Conservation (phyloP, 345 rosid genomes). For the Clausena lansium region DNA sequence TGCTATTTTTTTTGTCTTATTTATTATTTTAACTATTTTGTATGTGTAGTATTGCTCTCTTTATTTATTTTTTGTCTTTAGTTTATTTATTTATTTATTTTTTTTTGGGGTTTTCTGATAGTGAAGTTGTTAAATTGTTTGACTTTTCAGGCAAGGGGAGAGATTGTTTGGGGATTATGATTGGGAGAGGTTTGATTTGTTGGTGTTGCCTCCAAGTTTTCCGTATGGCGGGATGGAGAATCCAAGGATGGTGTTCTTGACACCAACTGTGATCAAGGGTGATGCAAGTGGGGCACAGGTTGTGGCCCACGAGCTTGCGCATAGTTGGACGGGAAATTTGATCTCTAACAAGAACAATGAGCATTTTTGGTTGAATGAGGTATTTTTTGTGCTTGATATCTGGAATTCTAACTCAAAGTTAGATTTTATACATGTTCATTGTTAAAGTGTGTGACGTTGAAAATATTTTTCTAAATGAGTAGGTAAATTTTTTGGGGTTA, state of each 20-base stretch:
- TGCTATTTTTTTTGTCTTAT: no score
- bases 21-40: no score
- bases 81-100: not conserved
- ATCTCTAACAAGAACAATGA: constrained; percentile 84
- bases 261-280: constrained; percentile 90
- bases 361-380: constrained; percentile 98
- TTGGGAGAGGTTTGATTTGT: constrained; percentile 90
- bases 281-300: constrained; percentile 86
- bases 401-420: not conserved
- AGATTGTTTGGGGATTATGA: constrained; percentile 68
- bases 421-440: not conserved
- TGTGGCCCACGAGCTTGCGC: constrained; percentile 91
- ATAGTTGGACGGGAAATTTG: constrained; percentile 94
- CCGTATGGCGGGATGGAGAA: constrained; percentile 97
- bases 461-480: constrained; percentile 86
- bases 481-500: no score
- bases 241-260: constrained; percentile 83
- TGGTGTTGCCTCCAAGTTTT: constrained; percentile 91
- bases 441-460: constrained; percentile 16
- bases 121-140: not conserved
- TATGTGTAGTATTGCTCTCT: no score
- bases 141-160: constrained; percentile 52
- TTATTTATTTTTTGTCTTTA: not conserved
- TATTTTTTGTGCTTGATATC: constrained; percentile 18
- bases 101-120: not conserved